phyloP scores from a whole-genome alignment of 192 early-diverging fungal species.

The Rhizophagus clarus region DNA sequence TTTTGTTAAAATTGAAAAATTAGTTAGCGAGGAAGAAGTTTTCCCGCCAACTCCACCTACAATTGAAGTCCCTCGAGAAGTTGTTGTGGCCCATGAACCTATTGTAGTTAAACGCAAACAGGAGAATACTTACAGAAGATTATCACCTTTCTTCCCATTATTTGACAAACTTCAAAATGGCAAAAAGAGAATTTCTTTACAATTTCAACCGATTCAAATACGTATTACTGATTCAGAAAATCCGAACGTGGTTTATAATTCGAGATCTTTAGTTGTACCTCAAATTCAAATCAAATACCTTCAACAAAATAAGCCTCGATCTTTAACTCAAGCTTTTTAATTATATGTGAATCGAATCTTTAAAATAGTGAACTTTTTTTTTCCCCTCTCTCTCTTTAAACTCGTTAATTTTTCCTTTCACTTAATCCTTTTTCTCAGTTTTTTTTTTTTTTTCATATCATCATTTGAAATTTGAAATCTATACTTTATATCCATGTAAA shows the following conservation, averaged over 20 bases:
- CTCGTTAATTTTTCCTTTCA: no score
- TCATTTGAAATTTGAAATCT: no score
- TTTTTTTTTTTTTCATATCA: no score
- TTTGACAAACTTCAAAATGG: not conserved
- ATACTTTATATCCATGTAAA: no score
- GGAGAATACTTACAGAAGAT: not conserved
- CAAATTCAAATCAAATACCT: not conserved
- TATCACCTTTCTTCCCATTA: not conserved
- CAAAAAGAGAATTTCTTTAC: not conserved
- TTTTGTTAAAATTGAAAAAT: not conserved
- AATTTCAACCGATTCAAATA: not conserved
- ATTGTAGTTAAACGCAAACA: not conserved
- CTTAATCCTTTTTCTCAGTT: no score
- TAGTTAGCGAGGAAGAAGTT: not conserved
- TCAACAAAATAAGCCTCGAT: not conserved
- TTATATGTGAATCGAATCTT: no score
- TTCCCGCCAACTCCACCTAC: not conserved
- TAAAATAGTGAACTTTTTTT: no score
- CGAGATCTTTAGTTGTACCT: not conserved
- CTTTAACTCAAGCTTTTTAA: no score
- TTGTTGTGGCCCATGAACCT: not conserved
- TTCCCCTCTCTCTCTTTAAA: no score
- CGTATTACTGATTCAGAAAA: not conserved
- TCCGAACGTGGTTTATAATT: constrained; percentile 1
- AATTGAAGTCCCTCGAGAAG: not conserved